phyloP scores from a whole-genome alignment of 345 rosid genomes.

The Raphanus sativus region DNA sequence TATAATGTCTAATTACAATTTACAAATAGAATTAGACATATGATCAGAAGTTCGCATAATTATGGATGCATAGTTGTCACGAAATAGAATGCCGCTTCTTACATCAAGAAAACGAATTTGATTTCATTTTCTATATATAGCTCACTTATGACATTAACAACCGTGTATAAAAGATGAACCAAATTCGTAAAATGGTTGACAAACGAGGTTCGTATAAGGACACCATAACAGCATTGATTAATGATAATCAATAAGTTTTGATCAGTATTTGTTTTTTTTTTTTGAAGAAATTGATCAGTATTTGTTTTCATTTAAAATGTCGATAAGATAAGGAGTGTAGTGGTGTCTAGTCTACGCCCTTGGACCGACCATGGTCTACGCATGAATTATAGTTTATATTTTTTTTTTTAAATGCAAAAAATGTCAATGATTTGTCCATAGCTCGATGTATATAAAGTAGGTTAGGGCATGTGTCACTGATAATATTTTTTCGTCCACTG shows the following conservation, averaged over 20 bases:
- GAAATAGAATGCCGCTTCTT: slow-evolving; percentile 15
- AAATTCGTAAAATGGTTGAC: not conserved
- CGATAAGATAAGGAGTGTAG: slow-evolving; percentile 29
- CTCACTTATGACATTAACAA: not conserved
- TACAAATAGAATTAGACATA: not conserved
- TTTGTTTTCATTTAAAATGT: not conserved
- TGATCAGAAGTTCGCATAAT: slow-evolving; percentile 2
- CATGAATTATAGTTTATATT: slow-evolving; percentile 24
- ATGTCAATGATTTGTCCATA: slow-evolving; percentile 41
- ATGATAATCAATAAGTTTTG: not conserved
- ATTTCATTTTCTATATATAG: not conserved
- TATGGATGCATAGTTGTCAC: slow-evolving; percentile 13
- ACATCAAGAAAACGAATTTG: not conserved
- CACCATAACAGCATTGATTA: not conserved
- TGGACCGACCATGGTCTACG: slow-evolving; percentile 43
- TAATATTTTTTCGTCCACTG: slow-evolving; percentile 1
- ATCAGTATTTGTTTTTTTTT: not conserved
- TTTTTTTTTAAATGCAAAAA: slow-evolving; percentile 10
- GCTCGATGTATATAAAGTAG: slow-evolving; percentile 41
- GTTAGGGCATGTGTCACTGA: slow-evolving; percentile 41
- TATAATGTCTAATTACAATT: not conserved
- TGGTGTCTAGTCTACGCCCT: slow-evolving; percentile 42
- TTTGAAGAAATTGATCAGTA: not conserved
- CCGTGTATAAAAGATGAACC: not conserved
- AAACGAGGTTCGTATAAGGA: not conserved